Base-by-base conservation (phyloP, 495 filamentous ascomycete genomes). In the Penicillium cataractarum region DNA sequence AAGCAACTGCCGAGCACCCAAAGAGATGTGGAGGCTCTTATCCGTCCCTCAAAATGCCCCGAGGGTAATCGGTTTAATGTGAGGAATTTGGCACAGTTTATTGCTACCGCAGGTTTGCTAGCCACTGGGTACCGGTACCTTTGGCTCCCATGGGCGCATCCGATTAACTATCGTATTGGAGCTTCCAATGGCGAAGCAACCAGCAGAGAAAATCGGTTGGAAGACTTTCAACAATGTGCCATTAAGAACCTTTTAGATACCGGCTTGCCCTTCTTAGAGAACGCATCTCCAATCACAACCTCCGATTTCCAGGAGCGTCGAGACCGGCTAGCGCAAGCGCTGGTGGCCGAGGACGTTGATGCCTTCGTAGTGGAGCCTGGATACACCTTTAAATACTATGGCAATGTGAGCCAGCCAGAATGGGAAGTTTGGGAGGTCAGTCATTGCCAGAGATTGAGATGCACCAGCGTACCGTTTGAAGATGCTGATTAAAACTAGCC, bases 301-400 rank as follows among this genome's bases (percentile, higher is more conserved):
- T 55, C 65, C 1, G 82, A 84, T 52, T 86, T 78, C 58, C 71
- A 80, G 24, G 60, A 76, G 7, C 74, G 82, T 10, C 67, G 83
- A 29, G 71, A 82, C 40, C 75, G 77, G 29, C 70, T 83, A 8
- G 83, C 82, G 3, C 66, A 70, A 54, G 83, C 84, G 8, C 66
- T 86, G 8, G 70, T 76, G 4, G 73, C 70, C 7, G 75, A 78
- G 27, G 68, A 63, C 1, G 74, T 74, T 4, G 80, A 84, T 65
- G 82, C 80, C 2, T 84, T 86, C 56, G 72, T 85, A 5, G 63
- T 84, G 7, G 83, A 86, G 57, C 84, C 84, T 9, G 83, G 83
- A 0, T 87, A 85, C 64, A 83, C 82, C 0, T 84, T 85, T 65
- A 76, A 83, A 70, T 86, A 86, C 57, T 86, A 84, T 63, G 82